A percentile compares a stretch with the other conserved stretches of the same genome.
Conservation (phyloP, 2,329 filamentous ascomycete genomes). For the Trichoderma pleuroti region DNA sequence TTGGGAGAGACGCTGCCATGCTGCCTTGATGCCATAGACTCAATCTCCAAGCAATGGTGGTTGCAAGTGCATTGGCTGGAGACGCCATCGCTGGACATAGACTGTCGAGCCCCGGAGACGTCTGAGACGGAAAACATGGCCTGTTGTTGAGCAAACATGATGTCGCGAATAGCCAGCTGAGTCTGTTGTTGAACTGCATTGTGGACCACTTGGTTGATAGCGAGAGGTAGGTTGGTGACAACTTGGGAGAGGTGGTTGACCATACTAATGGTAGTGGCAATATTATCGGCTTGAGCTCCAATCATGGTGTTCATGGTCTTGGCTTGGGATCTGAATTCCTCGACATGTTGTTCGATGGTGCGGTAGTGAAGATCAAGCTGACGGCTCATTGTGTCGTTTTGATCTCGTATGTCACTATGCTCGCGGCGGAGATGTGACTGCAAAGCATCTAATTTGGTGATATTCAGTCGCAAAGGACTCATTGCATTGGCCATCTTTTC, state of each 20-base stretch:
- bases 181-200: constrained; percentile 26
- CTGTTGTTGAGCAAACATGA: constrained; percentile 25
- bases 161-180: constrained; percentile 22
- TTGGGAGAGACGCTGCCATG: neutral
- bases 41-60: neutral
- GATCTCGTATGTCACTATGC: constrained; percentile 23
- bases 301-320: constrained; percentile 24
- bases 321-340: constrained; percentile 21
- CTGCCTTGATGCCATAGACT: constrained; percentile 1
- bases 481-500: constrained; percentile 33
- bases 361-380: constrained; percentile 29
- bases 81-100: neutral
- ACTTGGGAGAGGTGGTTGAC: constrained; percentile 27
- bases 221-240: constrained; percentile 26
- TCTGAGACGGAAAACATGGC: constrained; percentile 19
- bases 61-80: neutral
- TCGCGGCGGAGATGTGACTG: constrained; percentile 20
- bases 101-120: neutral
- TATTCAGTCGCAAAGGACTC: constrained; percentile 30
- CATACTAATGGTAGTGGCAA: constrained; percentile 23
- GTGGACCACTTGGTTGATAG: constrained; percentile 27
- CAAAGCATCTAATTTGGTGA: constrained; percentile 20
- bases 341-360: constrained; percentile 23
- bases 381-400: constrained; percentile 27
- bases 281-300: constrained; percentile 25